Evolutionary conservation across 1,139 yeast species (phyloP).

Genomic region (Sugiyamaella paludigena): DNA sequence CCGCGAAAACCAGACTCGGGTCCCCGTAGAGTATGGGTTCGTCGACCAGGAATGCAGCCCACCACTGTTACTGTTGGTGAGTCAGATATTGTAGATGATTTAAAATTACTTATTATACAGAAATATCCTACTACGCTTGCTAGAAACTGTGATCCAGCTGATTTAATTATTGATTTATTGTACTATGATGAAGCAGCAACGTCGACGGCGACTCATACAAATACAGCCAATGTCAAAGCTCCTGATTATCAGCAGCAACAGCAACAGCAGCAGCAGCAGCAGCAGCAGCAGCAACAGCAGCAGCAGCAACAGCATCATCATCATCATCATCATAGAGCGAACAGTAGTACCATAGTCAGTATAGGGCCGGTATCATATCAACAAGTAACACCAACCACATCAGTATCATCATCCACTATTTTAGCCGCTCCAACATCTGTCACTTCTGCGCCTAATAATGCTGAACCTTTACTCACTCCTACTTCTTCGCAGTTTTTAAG

Average conservation of each 20-base stretch:
- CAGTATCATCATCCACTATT: background rate
- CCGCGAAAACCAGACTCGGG: conserved; percentile 11
- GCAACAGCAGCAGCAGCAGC: background rate
- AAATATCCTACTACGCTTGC: conserved; percentile 74
- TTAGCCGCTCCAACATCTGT: background rate
- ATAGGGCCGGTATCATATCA: too few species aligned
- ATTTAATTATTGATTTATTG: conserved; percentile 38
- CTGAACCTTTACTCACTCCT: conserved; percentile 1
- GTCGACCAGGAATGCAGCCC: conserved; percentile 55
- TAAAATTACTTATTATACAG: conserved; percentile 56
- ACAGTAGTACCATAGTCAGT: too few species aligned
- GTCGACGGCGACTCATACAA: background rate
- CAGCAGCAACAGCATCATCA: background rate
- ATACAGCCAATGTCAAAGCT: too few species aligned
- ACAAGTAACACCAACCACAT: too few species aligned
- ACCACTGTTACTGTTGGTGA: conserved; percentile 61
- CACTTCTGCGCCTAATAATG: background rate
- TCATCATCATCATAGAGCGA: background rate
- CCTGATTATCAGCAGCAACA: background rate
- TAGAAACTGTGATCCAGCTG: conserved; percentile 65
- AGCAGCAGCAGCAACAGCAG: background rate
- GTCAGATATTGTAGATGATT: conserved; percentile 66
- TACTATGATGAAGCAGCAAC: background rate
- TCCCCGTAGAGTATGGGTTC: conserved; percentile 59
- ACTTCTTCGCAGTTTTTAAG: conserved; percentile 9